Percentiles rank a stretch among this genome's conserved stretches.
Evolutionary conservation across 139 green algal genomes (phyloP).

Genomic region (Dunaliella primolecta): DNA sequence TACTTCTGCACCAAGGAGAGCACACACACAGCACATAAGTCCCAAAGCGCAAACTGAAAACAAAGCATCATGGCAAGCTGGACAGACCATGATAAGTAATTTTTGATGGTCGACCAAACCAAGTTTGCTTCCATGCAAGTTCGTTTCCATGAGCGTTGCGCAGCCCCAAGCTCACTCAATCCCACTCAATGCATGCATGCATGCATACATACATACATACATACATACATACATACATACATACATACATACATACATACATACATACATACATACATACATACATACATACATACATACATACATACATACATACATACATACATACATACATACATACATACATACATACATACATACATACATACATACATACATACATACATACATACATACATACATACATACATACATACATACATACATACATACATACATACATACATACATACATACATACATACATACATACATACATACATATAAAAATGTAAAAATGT

Average conservation of each 20-base stretch:
- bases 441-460: background rate
- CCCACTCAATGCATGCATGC: background rate
- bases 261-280: background rate
- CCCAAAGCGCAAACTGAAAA: too few relatives aligned
- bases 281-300: background rate
- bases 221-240: conserved; percentile 7
- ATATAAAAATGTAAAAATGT: background rate
- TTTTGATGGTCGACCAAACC: background rate
- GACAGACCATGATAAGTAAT: too few relatives aligned
- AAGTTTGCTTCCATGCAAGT: too few relatives aligned
- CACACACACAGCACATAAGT: too few relatives aligned
- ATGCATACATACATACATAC: conserved; percentile 6
- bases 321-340: background rate
- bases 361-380: conserved; percentile 11
- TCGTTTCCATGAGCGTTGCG: too few relatives aligned
- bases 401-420: conserved; percentile 4
- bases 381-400: conserved; percentile 5
- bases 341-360: background rate
- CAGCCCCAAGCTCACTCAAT: background rate
- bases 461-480: background rate
- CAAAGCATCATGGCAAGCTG: too few relatives aligned
- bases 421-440: conserved; percentile 3
- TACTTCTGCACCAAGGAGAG: too few relatives aligned
- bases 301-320: background rate
- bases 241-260: conserved; percentile 8